A percentile compares a stretch with the other conserved stretches of the same genome.
Conservation (phyloP, 1,284 basidiomycete genomes). For the Pterulicium gracile region DNA sequence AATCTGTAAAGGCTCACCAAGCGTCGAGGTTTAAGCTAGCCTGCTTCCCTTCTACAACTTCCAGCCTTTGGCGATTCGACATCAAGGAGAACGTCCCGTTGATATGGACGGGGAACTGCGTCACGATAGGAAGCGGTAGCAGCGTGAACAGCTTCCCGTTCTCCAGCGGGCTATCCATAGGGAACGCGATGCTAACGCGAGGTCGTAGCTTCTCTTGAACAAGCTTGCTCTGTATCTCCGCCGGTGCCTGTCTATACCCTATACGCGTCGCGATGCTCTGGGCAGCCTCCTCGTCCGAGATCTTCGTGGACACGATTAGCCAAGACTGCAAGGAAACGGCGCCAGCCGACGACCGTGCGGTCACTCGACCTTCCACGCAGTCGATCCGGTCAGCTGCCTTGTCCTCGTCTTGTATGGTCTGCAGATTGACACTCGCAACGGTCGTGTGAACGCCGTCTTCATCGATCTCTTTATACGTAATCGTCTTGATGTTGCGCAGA, state of each 20-base stretch:
- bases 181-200: conserved; percentile 15
- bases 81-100: conserved; percentile 16
- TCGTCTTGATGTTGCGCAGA: conserved; percentile 15
- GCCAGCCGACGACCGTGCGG: too few species aligned
- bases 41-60: conserved; percentile 14
- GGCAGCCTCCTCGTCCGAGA: too few species aligned
- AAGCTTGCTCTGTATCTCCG: too few species aligned
- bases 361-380: too few species aligned
- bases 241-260: conserved; percentile 8
- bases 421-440: too few species aligned
- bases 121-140: conserved; percentile 17
- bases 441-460: conserved; percentile 12
- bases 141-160: conserved; percentile 16
- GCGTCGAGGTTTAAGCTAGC: conserved; percentile 9
- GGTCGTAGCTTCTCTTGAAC: conserved; percentile 17
- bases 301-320: too few species aligned
- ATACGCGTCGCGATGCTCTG: too few species aligned
- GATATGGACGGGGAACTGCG: conserved; percentile 14
- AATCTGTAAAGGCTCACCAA: conserved; percentile 7
- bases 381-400: too few species aligned
- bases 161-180: conserved; percentile 4
- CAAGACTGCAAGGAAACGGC: conserved; percentile 11
- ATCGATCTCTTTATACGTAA: conserved; percentile 16
- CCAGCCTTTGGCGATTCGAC: conserved; percentile 14
- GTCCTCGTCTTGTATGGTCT: too few species aligned